phyloP scores from a whole-genome alignment of 1,139 yeast species.

The Suhomyces anneliseae region DNA sequence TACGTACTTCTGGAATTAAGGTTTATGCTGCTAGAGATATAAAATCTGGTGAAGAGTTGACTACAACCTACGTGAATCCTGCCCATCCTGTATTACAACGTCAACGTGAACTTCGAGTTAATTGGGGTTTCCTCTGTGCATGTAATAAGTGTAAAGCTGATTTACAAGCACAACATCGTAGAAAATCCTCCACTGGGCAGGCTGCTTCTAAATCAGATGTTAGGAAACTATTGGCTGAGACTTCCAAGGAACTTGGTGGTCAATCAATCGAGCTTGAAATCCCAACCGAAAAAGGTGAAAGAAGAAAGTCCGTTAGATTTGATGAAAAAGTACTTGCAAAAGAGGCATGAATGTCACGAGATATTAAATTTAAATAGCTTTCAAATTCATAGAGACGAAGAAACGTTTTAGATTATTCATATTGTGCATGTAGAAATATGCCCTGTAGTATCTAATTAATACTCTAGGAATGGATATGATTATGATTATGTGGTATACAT shows the following conservation, averaged over 20 bases:
- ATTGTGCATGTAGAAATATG: too few species aligned
- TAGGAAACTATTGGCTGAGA: slow-evolving; percentile 44
- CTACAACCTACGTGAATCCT: slow-evolving; percentile 72
- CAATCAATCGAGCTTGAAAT: slow-evolving; percentile 50
- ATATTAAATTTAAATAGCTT: too few species aligned
- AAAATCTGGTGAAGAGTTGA: slow-evolving; percentile 63
- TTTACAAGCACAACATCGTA: slow-evolving; percentile 37
- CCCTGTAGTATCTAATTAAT: too few species aligned
- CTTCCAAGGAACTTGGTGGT: slow-evolving; percentile 36
- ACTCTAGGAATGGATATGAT: too few species aligned
- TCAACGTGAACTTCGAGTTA: slow-evolving; percentile 65
- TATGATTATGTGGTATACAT: too few species aligned
- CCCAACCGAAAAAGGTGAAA: slow-evolving; percentile 43
- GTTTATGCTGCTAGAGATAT: slow-evolving; percentile 61
- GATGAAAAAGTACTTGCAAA: slow-evolving; percentile 57
- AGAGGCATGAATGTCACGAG: not conserved
- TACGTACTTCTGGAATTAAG: slow-evolving; percentile 53
- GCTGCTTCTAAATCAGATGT: slow-evolving; percentile 38
- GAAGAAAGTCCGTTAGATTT: slow-evolving; percentile 74
- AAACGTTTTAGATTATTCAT: too few species aligned
- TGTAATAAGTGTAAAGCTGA: slow-evolving; percentile 69
- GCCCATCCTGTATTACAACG: slow-evolving; percentile 61
- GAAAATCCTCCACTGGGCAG: slow-evolving; percentile 28
- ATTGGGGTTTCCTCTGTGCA: slow-evolving; percentile 80
- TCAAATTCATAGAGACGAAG: too few species aligned